These are phyloP conservation scores for Elaeis guineensis DNA, from an alignment of 176 grass and related monocot genomes.

Conservation along the genomic window DNA sequence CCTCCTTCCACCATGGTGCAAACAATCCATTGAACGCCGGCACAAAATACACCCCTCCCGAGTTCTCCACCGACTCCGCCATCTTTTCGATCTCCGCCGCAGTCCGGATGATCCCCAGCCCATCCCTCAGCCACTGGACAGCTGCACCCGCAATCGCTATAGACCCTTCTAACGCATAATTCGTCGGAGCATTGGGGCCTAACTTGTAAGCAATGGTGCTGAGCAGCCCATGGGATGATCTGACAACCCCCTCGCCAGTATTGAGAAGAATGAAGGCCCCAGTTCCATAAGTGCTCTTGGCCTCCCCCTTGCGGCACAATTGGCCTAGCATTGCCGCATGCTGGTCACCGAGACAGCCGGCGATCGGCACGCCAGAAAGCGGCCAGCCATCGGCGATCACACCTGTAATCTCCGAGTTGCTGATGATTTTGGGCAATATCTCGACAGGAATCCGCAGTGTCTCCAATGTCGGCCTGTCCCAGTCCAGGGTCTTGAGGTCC, in stretches of 20 bases:
- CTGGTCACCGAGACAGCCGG: constrained; percentile 78
- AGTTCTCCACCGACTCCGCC: constrained; percentile 55
- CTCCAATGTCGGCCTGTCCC: constrained; percentile 57
- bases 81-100: constrained; percentile 60
- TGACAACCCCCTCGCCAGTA: constrained; percentile 60
- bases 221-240: constrained; percentile 62
- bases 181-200: constrained; percentile 42
- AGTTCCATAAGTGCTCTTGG: constrained; percentile 88
- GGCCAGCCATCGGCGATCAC: constrained; percentile 47
- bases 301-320: constrained; percentile 76
- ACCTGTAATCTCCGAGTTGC: constrained; percentile 71
- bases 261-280: constrained; percentile 96
- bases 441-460: constrained; percentile 40
- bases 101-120: constrained; percentile 47
- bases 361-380: constrained; percentile 52
- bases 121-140: constrained; percentile 90
- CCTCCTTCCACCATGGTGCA: constrained; percentile 94
- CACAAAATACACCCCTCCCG: constrained; percentile 78
- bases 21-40: constrained; percentile 88
- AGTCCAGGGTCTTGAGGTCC: constrained; percentile 75
- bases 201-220: constrained; percentile 81
- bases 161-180: constrained; percentile 84
- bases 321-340: constrained; percentile 88
- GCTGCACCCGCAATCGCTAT: constrained; percentile 95
- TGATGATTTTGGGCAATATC: constrained; percentile 86